Conservation (phyloP, 768 basidiomycete genomes). For the Pholiota microspora region DNA sequence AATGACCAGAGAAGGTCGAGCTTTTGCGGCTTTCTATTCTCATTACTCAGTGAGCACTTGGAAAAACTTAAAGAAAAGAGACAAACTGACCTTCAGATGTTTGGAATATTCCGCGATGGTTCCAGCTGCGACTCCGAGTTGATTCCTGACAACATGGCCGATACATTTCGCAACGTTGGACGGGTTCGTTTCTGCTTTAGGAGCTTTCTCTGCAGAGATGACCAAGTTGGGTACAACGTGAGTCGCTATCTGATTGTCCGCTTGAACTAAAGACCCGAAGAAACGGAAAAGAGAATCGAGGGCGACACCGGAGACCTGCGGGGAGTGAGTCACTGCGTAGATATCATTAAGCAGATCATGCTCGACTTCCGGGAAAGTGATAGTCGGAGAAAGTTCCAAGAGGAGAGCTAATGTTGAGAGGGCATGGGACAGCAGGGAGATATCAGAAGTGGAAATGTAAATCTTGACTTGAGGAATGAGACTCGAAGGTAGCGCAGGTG, state of each 20-base stretch:
- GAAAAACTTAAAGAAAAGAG: not conserved
- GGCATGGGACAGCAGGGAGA: slow-evolving; percentile 73
- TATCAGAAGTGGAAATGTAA: slow-evolving; percentile 75
- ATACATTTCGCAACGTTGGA: slow-evolving; percentile 84
- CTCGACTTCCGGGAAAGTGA: slow-evolving; percentile 78
- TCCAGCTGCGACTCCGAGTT: slow-evolving; percentile 72
- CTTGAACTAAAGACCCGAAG: slow-evolving; percentile 77
- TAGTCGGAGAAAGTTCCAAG: slow-evolving; percentile 60
- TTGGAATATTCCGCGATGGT: slow-evolving; percentile 86
- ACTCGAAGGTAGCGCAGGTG: slow-evolving; percentile 54
- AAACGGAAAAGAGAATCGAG: slow-evolving; percentile 83
- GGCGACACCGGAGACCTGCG: slow-evolving; percentile 71
- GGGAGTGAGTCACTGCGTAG: slow-evolving; percentile 75
- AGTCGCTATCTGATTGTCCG: slow-evolving; percentile 79
- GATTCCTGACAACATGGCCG: slow-evolving; percentile 74
- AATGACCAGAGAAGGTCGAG: slow-evolving; percentile 65
- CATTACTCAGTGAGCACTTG: not conserved
- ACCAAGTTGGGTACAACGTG: slow-evolving; percentile 80
- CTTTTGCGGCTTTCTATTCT: slow-evolving; percentile 51
- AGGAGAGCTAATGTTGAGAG: slow-evolving; percentile 65
- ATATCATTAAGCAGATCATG: slow-evolving; percentile 60
- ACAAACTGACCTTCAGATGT: slow-evolving; percentile 62
- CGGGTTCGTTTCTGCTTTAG: slow-evolving; percentile 53
- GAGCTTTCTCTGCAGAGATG: slow-evolving; percentile 60
- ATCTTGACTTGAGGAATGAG: slow-evolving; percentile 74